These are phyloP conservation scores for Macadamia integrifolia DNA, from an alignment of 164 flowering plant genomes.

Conservation along the genomic window DNA sequence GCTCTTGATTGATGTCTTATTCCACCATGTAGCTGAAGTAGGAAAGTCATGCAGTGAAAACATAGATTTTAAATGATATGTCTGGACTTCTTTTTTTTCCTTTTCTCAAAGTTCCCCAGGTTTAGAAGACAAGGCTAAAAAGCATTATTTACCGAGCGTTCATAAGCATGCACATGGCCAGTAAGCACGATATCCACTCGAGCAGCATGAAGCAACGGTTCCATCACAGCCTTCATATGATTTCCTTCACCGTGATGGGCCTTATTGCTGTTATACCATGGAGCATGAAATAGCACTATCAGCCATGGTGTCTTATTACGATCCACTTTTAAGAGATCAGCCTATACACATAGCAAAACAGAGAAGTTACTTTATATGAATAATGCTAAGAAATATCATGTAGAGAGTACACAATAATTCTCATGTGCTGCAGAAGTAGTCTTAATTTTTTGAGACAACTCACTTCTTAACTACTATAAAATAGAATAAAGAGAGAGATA, in stretches of 20 bases:
- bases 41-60: too few species aligned
- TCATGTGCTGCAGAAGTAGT: not conserved
- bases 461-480: not conserved
- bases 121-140: not conserved
- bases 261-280: conserved; percentile 90
- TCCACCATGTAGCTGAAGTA: too few species aligned
- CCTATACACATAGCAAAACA: conserved; percentile 33
- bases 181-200: conserved; percentile 81
- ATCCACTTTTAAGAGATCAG: conserved; percentile 78
- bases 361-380: not conserved
- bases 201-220: conserved; percentile 82
- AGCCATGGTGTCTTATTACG: conserved; percentile 87
- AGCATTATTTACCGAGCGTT: conserved; percentile 64
- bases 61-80: too few species aligned
- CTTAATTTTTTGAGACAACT: not conserved
- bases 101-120: too few species aligned
- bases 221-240: conserved; percentile 80
- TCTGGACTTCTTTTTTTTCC: too few species aligned
- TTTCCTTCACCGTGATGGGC: conserved; percentile 95
- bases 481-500: too few species aligned
- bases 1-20: too few species aligned
- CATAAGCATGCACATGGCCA: conserved; percentile 99
- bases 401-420: not conserved
- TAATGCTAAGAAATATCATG: not conserved
- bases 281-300: conserved; percentile 84